phyloP scores from a whole-genome alignment of 1,139 yeast genomes.

The Spencermartinsiella ligniputridi region DNA sequence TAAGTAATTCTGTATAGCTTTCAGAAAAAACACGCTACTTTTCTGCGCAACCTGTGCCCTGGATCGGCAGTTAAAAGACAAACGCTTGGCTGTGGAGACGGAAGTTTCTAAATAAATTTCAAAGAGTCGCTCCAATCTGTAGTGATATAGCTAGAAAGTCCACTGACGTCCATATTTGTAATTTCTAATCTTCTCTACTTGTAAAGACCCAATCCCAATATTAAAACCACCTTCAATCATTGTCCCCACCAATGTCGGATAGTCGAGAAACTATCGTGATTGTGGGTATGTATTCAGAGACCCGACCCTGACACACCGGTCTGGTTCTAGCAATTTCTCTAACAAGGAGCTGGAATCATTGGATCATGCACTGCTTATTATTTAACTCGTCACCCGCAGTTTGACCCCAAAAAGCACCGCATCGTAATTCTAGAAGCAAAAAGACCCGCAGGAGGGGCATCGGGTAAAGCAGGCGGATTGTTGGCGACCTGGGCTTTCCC shows the following conservation, averaged over 20 bases:
- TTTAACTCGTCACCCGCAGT: slow-evolving; percentile 75
- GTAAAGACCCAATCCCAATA: too few species aligned
- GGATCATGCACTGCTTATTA: slow-evolving; percentile 95
- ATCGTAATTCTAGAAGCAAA: slow-evolving; percentile 87
- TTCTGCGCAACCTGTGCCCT: too few species aligned
- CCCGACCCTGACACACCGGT: not conserved
- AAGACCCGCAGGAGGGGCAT: slow-evolving; percentile 95
- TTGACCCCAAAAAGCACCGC: slow-evolving; percentile 65
- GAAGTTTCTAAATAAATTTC: too few species aligned
- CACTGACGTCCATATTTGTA: too few species aligned
- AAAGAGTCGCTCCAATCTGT: too few species aligned
- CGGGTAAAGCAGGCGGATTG: slow-evolving; percentile 96
- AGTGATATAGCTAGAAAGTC: too few species aligned
- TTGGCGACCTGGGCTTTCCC: slow-evolving; percentile 97
- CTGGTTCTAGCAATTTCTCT: not conserved
- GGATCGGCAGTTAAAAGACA: too few species aligned
- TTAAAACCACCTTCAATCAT: too few species aligned
- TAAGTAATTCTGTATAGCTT: too few species aligned
- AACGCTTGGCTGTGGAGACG: too few species aligned
- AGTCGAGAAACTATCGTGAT: slow-evolving; percentile 29
- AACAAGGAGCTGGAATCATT: slow-evolving; percentile 82
- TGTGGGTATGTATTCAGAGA: slow-evolving; percentile 28
- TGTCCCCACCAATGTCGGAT: not conserved
- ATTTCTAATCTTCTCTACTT: too few species aligned
- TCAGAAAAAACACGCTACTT: too few species aligned